Evolutionary conservation across 2,329 filamentous ascomycete genomes (phyloP).

Genomic region (Clonostachys rosea): DNA sequence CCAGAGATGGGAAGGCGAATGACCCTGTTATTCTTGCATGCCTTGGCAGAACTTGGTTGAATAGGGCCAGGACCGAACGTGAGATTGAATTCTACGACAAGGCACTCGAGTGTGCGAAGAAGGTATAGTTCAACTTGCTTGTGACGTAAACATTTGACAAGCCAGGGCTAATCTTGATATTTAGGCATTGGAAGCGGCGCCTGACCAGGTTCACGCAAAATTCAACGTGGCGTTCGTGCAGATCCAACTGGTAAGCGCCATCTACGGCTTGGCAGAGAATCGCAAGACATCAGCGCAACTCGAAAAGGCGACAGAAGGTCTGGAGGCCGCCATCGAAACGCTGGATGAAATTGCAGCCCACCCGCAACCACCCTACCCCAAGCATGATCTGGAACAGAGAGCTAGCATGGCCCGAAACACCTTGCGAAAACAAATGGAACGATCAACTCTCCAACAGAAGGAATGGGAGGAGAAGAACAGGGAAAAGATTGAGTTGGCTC

Average conservation of each 20-base stretch:
- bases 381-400: constrained; percentile 85
- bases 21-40: constrained; percentile 81
- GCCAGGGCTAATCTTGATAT: neutral
- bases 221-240: constrained; percentile 99
- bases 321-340: constrained; percentile 79
- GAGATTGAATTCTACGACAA: constrained; percentile 53
- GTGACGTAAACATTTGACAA: neutral
- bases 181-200: constrained; percentile 70
- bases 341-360: constrained; percentile 59
- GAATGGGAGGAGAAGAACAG: constrained; percentile 94
- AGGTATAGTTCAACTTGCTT: constrained; percentile 36
- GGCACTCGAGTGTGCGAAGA: constrained; percentile 57
- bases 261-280: constrained; percentile 70
- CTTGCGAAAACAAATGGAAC: constrained; percentile 85
- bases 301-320: constrained; percentile 70
- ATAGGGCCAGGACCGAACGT: constrained; percentile 64
- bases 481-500: constrained; percentile 76
- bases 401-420: constrained; percentile 98
- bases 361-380: constrained; percentile 77
- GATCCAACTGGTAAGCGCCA: constrained; percentile 82
- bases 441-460: constrained; percentile 76
- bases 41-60: constrained; percentile 81
- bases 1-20: constrained; percentile 67
- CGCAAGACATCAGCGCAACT: constrained; percentile 78
- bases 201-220: constrained; percentile 84